Evolutionary conservation across 305 asterid species (phyloP).

Genomic region (Stenogyne calaminthoides): DNA sequence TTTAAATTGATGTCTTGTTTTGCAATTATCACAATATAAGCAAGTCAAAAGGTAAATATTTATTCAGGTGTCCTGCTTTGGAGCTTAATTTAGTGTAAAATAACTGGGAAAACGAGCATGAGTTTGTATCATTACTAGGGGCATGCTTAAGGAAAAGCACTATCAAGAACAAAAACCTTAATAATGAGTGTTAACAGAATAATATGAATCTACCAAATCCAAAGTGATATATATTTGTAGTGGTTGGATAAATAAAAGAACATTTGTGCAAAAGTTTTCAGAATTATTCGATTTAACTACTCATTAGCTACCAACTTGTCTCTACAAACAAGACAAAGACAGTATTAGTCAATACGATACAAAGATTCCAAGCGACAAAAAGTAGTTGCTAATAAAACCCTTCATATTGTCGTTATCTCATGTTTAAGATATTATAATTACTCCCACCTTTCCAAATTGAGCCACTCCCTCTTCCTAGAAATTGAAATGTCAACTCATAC

Average conservation of each 20-base stretch:
- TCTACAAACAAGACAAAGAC: conserved; percentile 1
- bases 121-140: neutral
- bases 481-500: conserved; percentile 33
- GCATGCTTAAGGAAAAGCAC: neutral
- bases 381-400: neutral
- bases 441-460: conserved; percentile 37
- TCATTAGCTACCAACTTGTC: neutral
- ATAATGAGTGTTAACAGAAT: neutral
- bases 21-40: neutral
- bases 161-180: neutral
- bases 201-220: neutral
- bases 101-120: neutral
- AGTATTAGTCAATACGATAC: neutral
- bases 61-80: too few relatives aligned
- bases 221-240: neutral
- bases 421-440: conserved; percentile 33
- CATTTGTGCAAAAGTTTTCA: neutral
- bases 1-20: neutral
- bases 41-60: neutral
- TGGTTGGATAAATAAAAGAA: too few relatives aligned
- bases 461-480: conserved; percentile 41
- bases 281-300: neutral
- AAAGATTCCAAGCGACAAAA: neutral
- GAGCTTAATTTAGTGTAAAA: neutral
- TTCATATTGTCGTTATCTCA: conserved; percentile 19